A percentile compares a stretch with the other conserved stretches of the same genome.
phyloP scores from a whole-genome alignment of 2,329 filamentous ascomycete species.

The Alternaria consortialis region DNA sequence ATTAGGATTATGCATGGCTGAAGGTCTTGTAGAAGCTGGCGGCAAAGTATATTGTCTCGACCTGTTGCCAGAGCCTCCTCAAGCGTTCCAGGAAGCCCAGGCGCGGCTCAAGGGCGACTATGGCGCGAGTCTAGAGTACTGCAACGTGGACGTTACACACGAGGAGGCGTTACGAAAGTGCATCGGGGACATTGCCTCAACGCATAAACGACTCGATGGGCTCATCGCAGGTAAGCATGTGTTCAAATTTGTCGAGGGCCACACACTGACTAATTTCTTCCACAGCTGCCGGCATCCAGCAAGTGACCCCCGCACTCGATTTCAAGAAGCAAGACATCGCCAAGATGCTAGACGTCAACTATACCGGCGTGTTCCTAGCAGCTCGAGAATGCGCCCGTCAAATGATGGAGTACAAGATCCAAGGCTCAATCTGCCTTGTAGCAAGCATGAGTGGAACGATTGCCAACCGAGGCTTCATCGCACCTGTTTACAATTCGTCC shows the following conservation, averaged over 20 bases:
- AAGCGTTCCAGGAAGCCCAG: slow-evolving; percentile 70
- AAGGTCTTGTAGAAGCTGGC: slow-evolving; percentile 77
- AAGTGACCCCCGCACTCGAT: slow-evolving; percentile 81
- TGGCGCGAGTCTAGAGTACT: slow-evolving; percentile 73
- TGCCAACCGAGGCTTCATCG: slow-evolving; percentile 68
- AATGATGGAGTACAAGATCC: slow-evolving; percentile 65
- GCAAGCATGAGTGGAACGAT: slow-evolving; percentile 69
- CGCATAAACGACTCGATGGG: slow-evolving; percentile 77
- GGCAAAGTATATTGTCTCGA: slow-evolving; percentile 75
- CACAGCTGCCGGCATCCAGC: slow-evolving; percentile 74
- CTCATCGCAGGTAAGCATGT: slow-evolving; percentile 65
- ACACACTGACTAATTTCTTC: background rate
- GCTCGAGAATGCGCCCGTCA: slow-evolving; percentile 67
- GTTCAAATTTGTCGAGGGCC: too few relatives aligned
- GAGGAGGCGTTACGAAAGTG: slow-evolving; percentile 70
- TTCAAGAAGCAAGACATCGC: slow-evolving; percentile 69
- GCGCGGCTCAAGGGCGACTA: slow-evolving; percentile 67
- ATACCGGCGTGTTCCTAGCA: slow-evolving; percentile 68
- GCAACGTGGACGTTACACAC: slow-evolving; percentile 80
- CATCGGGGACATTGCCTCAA: slow-evolving; percentile 72
- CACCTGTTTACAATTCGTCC: slow-evolving; percentile 76
- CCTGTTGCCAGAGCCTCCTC: slow-evolving; percentile 62
- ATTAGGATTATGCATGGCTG: slow-evolving; percentile 74
- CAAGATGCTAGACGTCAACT: slow-evolving; percentile 67
- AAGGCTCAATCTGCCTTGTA: slow-evolving; percentile 68